Evolutionary conservation across 352 stramenopile species (phyloP), one percentile per base, ranked within the genome.

Genomic region (Globisporangium spiculum): DNA sequence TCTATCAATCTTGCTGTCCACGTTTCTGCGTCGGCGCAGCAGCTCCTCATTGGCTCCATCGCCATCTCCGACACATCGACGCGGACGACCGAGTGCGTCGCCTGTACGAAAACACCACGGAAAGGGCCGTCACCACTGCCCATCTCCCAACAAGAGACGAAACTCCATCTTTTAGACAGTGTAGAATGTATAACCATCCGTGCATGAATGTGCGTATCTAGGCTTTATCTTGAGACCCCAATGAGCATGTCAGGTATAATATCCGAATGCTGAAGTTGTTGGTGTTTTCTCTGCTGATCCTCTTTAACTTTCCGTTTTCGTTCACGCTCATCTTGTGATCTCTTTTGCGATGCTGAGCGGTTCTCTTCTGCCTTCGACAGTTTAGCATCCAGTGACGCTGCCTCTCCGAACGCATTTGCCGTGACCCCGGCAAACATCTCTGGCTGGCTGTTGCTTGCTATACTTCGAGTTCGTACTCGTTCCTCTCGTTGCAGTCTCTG

Each of bases 1-100:
- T 1, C 57, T 81, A 7, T 83, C 81, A 18, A 90, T 93, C 14
- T 36, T 84, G 27, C 67, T 91, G 7, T 93, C 87, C 8, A 85
- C 91, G 38, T 65, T 89, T 12, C 68, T 91, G 44, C 81, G 81
- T 56, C 77, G 83, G 9, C 80, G 73, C 22, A 71, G 71, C 48
- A 75, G 68, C 38, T 73, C 36, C 41, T 75, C 74, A 38, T 60
- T 81, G 38, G 34, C 69, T 60, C 44, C 70, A 38, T 83, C 74
- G 41, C 61, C 76, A 67, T 83, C 74, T 52, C 63, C 76, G 65
- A 69, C 61, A 62, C 71, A 79, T 44, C 48, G 55, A 10, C 67
- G 65, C 52, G 65, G 74, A 48, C 77, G 71, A 58, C 77, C 76
- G 55, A 80, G 67, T 53, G 22, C 68, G 61, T 57, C 63, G 18